Evolutionary conservation across 352 stramenopile genomes (phyloP), one percentile per base, ranked within the genome.

Genomic region (Hyaloperonospora arabidopsidis): DNA sequence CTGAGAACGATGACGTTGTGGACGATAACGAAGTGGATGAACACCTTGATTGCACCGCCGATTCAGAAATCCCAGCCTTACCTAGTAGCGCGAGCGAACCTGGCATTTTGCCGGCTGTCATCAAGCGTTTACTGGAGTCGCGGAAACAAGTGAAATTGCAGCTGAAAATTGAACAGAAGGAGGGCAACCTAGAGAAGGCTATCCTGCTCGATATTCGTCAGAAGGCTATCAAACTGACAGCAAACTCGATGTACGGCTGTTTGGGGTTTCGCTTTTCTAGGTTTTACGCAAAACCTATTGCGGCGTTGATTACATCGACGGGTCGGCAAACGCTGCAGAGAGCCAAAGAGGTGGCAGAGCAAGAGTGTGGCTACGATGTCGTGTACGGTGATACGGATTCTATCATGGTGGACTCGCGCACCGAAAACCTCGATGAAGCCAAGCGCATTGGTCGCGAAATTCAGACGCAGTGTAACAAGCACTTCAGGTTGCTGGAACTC

Each of bases 311-410:
- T 55, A 99, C 97, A 47, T 94, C 94, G 22, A 98, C 97, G 62
- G 97, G 97, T 43, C 87, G 97, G 28, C 95, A 99, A 68, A 99
- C 97, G 28, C 75, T 99, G 18, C 95, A 99, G 71, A 77, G 89
- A 38, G 98, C 97, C 0, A 97, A 99, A 53, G 92, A 99, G 60
- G 85, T 99, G 34, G 92, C 96, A 2, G 91, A 99, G 64, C 87
- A 97, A 49, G 83, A 97, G 57, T 95, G 98, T 57, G 95, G 95
- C 25, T 93, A 98, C 43, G 97, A 99, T 57, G 97, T 99, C 2
- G 97, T 99, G 49, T 99, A 99, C 65, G 97, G 97, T 70, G 97
- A 99, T 78, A 99, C 97, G n/a, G 97, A 99, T 76, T 98, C 91
- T 41, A 99, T 99, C 69, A 99, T 99, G 97, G 97, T 99, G 52